Conservation (phyloP, 306 rosid genomes). For the Ochetophila trinervis region DNA sequence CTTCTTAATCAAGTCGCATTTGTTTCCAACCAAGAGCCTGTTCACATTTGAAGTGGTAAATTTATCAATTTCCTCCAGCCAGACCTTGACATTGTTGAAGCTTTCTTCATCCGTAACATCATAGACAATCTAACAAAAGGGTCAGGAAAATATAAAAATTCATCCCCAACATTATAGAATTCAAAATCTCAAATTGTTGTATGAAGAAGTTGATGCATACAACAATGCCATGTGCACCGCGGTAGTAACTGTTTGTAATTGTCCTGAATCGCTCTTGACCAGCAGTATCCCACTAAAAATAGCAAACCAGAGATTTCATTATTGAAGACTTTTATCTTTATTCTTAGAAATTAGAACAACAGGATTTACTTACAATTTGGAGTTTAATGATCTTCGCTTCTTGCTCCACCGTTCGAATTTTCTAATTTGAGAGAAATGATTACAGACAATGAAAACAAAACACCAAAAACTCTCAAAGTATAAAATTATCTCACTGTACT, state of each 20-base stretch:
- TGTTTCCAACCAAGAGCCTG: slow-evolving; percentile 78
- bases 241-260: slow-evolving; percentile 83
- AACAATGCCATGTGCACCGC: slow-evolving; percentile 81
- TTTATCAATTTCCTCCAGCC: slow-evolving; percentile 80
- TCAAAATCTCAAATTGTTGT: background rate
- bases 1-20: slow-evolving; percentile 59
- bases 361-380: slow-evolving; percentile 60
- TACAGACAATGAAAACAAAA: slow-evolving; percentile 5
- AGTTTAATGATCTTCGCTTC: slow-evolving; percentile 78
- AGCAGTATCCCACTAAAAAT: slow-evolving; percentile 72
- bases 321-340: background rate
- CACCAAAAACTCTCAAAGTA: slow-evolving; percentile 11
- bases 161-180: background rate
- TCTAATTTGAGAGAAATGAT: slow-evolving; percentile 37
- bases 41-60: slow-evolving; percentile 71
- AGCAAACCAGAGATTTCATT: background rate
- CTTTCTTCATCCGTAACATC: slow-evolving; percentile 83
- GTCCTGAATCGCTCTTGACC: slow-evolving; percentile 86
- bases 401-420: slow-evolving; percentile 82
- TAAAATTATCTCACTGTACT: slow-evolving; percentile 24
- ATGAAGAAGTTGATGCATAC: slow-evolving; percentile 31
- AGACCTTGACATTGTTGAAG: slow-evolving; percentile 74
- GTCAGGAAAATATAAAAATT: background rate
- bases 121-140: slow-evolving; percentile 57
- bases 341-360: background rate